These are phyloP conservation scores for Colletotrichum paranaense DNA, from an alignment of 2,329 filamentous ascomycete species.

Conservation along the genomic window DNA sequence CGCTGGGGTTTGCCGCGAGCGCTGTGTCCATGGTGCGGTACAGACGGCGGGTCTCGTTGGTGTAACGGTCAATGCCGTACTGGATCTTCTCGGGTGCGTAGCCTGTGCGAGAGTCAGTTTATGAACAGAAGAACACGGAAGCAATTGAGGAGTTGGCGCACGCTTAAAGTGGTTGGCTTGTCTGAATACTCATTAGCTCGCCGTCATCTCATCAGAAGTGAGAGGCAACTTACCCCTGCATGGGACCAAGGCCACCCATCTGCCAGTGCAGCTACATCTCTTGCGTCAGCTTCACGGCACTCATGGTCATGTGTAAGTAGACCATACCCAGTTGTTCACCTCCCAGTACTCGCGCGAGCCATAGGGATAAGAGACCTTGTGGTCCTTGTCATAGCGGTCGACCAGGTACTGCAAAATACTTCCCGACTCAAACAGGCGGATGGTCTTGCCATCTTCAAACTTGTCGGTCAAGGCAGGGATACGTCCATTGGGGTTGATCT, in stretches of 20 bases:
- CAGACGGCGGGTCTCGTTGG: constrained; percentile 84
- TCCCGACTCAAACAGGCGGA: constrained; percentile 85
- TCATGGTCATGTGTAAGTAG: not conserved
- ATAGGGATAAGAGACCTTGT: constrained; percentile 84
- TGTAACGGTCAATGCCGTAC: constrained; percentile 85
- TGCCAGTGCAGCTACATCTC: constrained; percentile 72
- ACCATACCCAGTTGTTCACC: constrained; percentile 77
- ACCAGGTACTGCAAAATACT: constrained; percentile 87
- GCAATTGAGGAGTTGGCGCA: constrained; percentile 42
- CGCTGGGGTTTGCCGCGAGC: constrained; percentile 66
- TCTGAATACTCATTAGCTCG: constrained; percentile 39
- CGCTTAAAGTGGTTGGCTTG: constrained; percentile 87
- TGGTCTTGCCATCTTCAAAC: constrained; percentile 76
- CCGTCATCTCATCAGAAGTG: not conserved
- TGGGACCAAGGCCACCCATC: constrained; percentile 83
- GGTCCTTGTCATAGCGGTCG: constrained; percentile 81
- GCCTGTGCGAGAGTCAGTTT: constrained; percentile 46
- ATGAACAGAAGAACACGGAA: too few relatives aligned
- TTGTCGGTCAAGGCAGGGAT: constrained; percentile 90
- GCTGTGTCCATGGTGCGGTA: constrained; percentile 83
- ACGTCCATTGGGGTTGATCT: constrained; percentile 92
- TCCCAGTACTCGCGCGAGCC: constrained; percentile 83
- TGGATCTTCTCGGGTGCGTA: constrained; percentile 86
- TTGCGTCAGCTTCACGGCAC: constrained; percentile 21
- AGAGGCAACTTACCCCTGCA: constrained; percentile 67